These are phyloP conservation scores for Rhynchospora tenuis DNA, from an alignment of 176 grass and related monocot species.

Conservation along the genomic window DNA sequence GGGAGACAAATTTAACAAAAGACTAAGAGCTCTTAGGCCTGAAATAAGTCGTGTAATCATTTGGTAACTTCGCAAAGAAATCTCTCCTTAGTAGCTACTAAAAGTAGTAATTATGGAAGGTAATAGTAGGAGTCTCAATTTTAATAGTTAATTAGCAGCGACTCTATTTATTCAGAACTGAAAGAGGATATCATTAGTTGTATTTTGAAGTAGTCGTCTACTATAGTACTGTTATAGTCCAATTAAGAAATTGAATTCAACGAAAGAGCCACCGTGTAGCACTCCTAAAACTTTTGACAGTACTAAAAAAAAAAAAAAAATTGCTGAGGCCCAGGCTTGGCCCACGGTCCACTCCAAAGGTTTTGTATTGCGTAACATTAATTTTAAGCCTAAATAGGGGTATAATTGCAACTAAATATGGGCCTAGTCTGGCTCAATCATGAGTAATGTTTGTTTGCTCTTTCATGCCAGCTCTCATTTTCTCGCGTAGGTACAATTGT, in stretches of 20 bases:
- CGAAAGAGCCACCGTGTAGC: not conserved
- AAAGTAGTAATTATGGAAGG: not conserved
- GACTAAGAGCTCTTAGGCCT: not conserved
- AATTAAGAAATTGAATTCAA: not conserved
- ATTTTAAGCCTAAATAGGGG: not conserved
- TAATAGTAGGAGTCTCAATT: not conserved
- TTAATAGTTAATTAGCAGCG: not conserved
- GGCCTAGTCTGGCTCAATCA: not conserved
- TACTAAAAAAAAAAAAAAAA: too few relatives aligned
- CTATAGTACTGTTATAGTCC: not conserved
- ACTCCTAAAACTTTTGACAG: not conserved
- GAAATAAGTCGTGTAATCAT: constrained; percentile 1
- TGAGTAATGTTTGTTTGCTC: too few relatives aligned
- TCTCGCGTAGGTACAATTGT: too few relatives aligned
- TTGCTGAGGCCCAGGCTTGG: not conserved
- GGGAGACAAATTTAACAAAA: not conserved
- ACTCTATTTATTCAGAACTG: not conserved
- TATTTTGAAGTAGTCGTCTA: not conserved
- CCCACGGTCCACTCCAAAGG: not conserved
- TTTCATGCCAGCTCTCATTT: too few relatives aligned
- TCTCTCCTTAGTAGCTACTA: not conserved
- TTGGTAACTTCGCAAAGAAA: not conserved
- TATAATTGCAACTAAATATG: too few relatives aligned
- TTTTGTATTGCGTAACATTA: not conserved
- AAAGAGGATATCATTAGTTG: not conserved